phyloP scores from a whole-genome alignment of 768 basidiomycete species.

The Trametes punicea region DNA sequence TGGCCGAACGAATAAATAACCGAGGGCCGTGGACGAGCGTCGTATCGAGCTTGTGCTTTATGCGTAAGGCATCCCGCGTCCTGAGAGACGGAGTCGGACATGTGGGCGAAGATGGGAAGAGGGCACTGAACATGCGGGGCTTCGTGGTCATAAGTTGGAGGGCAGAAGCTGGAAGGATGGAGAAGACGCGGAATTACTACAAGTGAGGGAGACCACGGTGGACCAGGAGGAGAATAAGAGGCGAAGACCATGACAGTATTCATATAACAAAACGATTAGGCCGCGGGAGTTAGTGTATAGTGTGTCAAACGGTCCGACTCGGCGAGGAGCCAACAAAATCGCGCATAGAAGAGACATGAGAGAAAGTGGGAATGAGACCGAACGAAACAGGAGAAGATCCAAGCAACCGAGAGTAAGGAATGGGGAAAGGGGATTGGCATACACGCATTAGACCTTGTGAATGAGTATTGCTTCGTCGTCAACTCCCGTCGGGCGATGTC shows the following conservation, averaged over 20 bases:
- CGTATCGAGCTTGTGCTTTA: neutral
- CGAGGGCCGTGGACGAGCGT: neutral
- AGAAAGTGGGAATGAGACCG: neutral
- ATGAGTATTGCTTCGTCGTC: conserved; percentile 3
- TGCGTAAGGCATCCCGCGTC: neutral
- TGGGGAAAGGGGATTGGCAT: conserved; percentile 3
- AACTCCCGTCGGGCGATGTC: neutral
- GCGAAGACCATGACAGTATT: neutral
- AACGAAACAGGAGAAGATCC: neutral
- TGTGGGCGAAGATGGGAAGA: neutral
- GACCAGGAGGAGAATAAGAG: neutral
- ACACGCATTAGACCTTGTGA: conserved; percentile 10
- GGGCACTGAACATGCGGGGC: neutral
- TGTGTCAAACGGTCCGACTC: conserved; percentile 9
- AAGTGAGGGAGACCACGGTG: neutral
- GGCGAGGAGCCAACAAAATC: neutral
- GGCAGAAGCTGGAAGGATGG: neutral
- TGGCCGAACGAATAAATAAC: neutral
- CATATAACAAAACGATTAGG: conserved; percentile 11
- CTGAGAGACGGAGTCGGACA: neutral
- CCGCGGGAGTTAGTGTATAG: neutral
- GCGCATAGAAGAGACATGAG: neutral
- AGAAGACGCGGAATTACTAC: neutral
- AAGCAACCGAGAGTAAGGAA: neutral
- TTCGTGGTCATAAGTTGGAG: neutral